Percentiles rank a stretch among this genome's conserved stretches.
Conservation (phyloP, 805 yeast genomes). For the Zygosaccharomyces kombuchaensis region DNA sequence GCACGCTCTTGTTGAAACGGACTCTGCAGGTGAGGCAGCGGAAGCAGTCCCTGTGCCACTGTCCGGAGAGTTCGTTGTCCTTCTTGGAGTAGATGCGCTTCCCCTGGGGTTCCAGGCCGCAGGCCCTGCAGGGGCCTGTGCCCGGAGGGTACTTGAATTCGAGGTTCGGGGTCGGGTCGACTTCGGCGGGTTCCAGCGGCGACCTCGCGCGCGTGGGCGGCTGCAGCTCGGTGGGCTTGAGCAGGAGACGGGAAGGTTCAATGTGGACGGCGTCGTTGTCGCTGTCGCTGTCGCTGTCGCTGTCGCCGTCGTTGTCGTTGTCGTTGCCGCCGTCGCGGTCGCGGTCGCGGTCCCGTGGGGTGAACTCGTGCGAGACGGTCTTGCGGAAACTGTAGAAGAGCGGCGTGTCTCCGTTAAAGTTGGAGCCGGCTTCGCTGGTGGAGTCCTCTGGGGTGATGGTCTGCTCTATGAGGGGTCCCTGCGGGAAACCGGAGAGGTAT, state of each 20-base stretch:
- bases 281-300: too few species aligned
- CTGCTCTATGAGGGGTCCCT: slow-evolving; percentile 2
- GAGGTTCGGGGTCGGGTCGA: background rate
- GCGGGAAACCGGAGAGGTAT: slow-evolving; percentile 30
- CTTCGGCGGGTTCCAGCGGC: too few species aligned
- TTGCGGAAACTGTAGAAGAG: slow-evolving; percentile 22
- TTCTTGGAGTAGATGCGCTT: slow-evolving; percentile 81
- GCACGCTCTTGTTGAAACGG: slow-evolving; percentile 53
- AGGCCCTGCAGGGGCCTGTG: slow-evolving; percentile 76
- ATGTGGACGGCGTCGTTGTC: background rate
- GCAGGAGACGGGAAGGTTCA: slow-evolving; percentile 1
- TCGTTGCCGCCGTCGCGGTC: too few species aligned
- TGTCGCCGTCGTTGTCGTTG: too few species aligned
- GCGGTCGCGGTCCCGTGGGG: background rate
- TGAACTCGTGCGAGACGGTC: slow-evolving; percentile 3
- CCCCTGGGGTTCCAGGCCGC: slow-evolving; percentile 50
- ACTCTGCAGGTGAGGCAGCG: slow-evolving; percentile 60
- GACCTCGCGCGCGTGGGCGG: too few species aligned
- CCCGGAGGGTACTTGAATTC: slow-evolving; percentile 47
- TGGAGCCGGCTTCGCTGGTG: slow-evolving; percentile 5
- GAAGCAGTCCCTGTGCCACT: slow-evolving; percentile 92
- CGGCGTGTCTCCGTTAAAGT: slow-evolving; percentile 21
- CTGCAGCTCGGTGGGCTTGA: background rate
- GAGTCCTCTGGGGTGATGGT: slow-evolving; percentile 8
- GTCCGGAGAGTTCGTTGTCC: slow-evolving; percentile 71